Evolutionary conservation across 495 filamentous ascomycete species (phyloP).

Genomic region (Penicillium verhagenii): DNA sequence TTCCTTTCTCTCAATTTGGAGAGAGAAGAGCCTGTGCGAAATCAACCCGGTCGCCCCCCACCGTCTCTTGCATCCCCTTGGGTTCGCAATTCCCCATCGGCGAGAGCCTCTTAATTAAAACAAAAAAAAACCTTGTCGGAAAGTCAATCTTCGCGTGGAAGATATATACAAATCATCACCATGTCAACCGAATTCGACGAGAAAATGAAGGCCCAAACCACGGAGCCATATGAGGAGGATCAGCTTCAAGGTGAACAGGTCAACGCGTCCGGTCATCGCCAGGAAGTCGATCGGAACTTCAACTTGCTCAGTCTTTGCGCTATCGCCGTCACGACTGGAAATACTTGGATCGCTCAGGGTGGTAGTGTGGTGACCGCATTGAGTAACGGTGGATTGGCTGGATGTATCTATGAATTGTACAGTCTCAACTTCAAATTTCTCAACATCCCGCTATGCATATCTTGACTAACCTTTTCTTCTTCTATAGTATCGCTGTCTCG

Average conservation of each 20-base stretch:
- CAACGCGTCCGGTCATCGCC: slow-evolving; percentile 57
- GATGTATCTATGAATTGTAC: slow-evolving; percentile 54
- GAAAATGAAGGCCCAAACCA: slow-evolving; percentile 16
- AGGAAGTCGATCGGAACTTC: slow-evolving; percentile 62
- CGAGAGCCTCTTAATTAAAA: too few relatives aligned
- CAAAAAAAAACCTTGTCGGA: not conserved
- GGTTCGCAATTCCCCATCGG: not conserved
- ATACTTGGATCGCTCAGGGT: slow-evolving; percentile 60
- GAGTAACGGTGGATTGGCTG: slow-evolving; percentile 51
- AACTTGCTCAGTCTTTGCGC: slow-evolving; percentile 56
- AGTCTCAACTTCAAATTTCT: not conserved
- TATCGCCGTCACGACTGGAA: slow-evolving; percentile 55
- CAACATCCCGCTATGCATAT: too few relatives aligned
- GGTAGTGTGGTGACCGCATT: slow-evolving; percentile 45
- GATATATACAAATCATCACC: slow-evolving; percentile 1
- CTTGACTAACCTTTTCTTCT: slow-evolving; percentile 15
- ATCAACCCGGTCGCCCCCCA: not conserved
- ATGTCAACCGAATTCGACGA: slow-evolving; percentile 20
- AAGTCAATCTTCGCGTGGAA: not conserved
- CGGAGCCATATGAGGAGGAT: slow-evolving; percentile 21
- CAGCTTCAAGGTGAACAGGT: slow-evolving; percentile 29
- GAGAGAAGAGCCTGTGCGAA: not conserved
- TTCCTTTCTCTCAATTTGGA: not conserved
- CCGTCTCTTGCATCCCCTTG: not conserved
- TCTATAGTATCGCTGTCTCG: slow-evolving; percentile 45